Percentiles rank a stretch among this genome's conserved stretches.
Evolutionary conservation across 495 filamentous ascomycete species (phyloP).

Genomic region (Neurospora africana): DNA sequence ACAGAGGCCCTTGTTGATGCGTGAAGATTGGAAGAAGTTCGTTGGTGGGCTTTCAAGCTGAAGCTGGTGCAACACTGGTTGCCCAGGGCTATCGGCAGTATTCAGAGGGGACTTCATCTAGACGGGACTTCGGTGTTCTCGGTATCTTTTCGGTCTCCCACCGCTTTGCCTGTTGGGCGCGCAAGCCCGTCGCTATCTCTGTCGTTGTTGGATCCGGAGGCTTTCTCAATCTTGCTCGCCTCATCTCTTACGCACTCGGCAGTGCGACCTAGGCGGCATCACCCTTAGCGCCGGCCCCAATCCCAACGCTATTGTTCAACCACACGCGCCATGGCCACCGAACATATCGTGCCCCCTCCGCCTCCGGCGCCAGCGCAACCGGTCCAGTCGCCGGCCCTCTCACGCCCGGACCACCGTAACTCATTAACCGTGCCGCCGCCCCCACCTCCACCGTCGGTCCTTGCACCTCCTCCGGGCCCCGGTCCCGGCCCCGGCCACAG

Average conservation of each 20-base stretch:
- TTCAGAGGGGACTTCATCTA: slow-evolving; percentile 1
- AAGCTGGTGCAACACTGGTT: slow-evolving; percentile 14
- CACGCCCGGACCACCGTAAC: slow-evolving; percentile 16
- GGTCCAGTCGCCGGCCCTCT: slow-evolving; percentile 6
- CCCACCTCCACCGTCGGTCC: slow-evolving; percentile 9
- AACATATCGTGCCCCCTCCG: slow-evolving; percentile 15
- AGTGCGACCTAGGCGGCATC: background rate
- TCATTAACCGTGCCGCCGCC: slow-evolving; percentile 14
- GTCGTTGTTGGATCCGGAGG: background rate
- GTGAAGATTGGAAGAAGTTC: slow-evolving; percentile 10
- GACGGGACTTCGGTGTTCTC: background rate
- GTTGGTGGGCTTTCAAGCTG: slow-evolving; percentile 17
- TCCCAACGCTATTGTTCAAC: background rate
- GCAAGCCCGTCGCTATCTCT: background rate
- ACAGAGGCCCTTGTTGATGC: slow-evolving; percentile 20
- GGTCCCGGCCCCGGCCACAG: slow-evolving; percentile 1
- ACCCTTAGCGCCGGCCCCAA: background rate
- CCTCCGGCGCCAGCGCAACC: slow-evolving; percentile 9
- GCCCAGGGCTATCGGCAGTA: slow-evolving; percentile 4
- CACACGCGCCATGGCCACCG: slow-evolving; percentile 19
- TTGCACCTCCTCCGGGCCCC: slow-evolving; percentile 9
- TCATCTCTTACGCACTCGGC: background rate
- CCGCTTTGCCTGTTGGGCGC: background rate
- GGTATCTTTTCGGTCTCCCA: background rate
- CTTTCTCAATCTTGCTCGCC: background rate